These are phyloP conservation scores for Pugionium dolabratum DNA, from an alignment of 345 rosid genomes.

Conservation along the genomic window DNA sequence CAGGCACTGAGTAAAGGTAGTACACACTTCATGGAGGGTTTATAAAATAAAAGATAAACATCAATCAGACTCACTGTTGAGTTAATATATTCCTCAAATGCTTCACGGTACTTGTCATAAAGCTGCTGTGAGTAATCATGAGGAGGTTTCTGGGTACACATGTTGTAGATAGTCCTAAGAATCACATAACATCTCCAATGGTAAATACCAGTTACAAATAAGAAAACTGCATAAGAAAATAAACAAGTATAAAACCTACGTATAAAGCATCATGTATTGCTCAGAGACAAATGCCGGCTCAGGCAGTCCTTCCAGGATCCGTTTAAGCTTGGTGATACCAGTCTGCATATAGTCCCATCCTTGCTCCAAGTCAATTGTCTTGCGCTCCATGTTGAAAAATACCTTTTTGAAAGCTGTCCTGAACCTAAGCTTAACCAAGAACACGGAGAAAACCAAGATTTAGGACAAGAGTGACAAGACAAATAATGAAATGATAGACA, in stretches of 20 bases:
- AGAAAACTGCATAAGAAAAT: constrained; percentile 29
- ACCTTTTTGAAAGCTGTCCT: constrained; percentile 6
- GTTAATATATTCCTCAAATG: constrained; percentile 65
- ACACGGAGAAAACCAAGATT: constrained; percentile 14
- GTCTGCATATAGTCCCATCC: constrained; percentile 78
- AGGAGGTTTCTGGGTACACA: constrained; percentile 87
- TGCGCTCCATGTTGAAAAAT: constrained; percentile 50
- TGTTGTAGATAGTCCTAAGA: constrained; percentile 62
- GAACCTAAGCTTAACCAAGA: constrained; percentile 17
- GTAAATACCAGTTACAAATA: constrained; percentile 9
- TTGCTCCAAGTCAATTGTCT: constrained; percentile 59
- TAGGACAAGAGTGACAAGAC: background rate
- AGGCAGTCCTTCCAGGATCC: constrained; percentile 58
- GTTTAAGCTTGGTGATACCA: constrained; percentile 67
- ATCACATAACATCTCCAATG: background rate
- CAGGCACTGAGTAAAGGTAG: background rate
- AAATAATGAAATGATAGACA: background rate
- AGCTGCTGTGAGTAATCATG: constrained; percentile 77
- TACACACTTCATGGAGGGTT: background rate
- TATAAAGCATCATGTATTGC: constrained; percentile 79
- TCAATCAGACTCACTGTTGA: constrained; percentile 54
- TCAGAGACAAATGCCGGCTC: constrained; percentile 56
- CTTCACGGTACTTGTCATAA: constrained; percentile 68
- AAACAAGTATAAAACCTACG: constrained; percentile 42
- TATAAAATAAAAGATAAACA: background rate